A percentile compares a stretch with the other conserved stretches of the same genome.
Conservation (phyloP, 345 rosid genomes). For the Eutrema japonicum region DNA sequence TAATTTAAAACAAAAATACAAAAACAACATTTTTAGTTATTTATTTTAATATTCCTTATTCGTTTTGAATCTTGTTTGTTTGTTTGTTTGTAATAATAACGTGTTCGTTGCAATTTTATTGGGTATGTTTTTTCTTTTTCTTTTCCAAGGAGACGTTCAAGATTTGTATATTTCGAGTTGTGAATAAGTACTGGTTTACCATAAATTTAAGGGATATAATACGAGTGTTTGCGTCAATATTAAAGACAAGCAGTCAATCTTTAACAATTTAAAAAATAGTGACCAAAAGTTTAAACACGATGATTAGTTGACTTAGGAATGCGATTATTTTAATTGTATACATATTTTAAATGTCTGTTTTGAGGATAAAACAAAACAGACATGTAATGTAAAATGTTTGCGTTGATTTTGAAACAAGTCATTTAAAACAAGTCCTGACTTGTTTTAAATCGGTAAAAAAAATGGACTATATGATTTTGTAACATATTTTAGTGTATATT, state of each 20-base stretch:
- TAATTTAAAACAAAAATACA: neutral
- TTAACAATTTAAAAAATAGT: neutral
- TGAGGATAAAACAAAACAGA: neutral
- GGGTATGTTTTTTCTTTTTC: no score
- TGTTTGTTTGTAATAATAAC: neutral
- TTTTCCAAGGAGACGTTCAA: no score
- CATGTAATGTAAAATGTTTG: no score
- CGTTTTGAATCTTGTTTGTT: neutral
- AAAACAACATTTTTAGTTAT: neutral
- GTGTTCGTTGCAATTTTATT: neutral
- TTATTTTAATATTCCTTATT: neutral
- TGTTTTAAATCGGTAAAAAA: no score
- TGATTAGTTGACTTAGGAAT: conserved; percentile 19
- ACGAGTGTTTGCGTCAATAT: neutral
- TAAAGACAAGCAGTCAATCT: conserved; percentile 6
- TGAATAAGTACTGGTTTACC: neutral
- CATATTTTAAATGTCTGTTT: neutral
- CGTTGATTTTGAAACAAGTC: no score
- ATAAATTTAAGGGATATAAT: neutral
- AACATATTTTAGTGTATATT: no score
- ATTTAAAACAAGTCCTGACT: no score
- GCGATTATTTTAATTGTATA: neutral
- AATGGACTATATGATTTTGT: no score
- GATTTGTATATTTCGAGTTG: neutral
- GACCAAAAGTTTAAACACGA: neutral